Evolutionary conservation across 2,329 filamentous ascomycete genomes (phyloP).

Genomic region (Microascus cirrosus): DNA sequence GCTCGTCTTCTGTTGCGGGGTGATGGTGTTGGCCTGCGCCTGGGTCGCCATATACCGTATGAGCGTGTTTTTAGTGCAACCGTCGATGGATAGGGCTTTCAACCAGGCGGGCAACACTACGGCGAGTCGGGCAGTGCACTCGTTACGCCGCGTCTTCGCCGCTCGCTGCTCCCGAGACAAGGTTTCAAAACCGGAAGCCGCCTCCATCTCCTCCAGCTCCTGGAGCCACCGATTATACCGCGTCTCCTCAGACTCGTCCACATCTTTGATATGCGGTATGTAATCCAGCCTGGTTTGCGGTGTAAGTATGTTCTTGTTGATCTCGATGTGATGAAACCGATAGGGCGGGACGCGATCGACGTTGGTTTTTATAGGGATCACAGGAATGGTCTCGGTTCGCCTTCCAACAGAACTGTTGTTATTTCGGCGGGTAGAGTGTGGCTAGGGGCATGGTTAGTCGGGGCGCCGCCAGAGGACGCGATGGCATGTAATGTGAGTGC

Average conservation of each 20-base stretch:
- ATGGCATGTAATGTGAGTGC: slow-evolving; percentile 3
- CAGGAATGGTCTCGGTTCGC: slow-evolving; percentile 23
- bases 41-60: slow-evolving; percentile 42
- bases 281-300: slow-evolving; percentile 50
- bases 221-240: slow-evolving; percentile 45
- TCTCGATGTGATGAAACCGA: slow-evolving; percentile 48
- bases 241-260: slow-evolving; percentile 43
- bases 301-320: slow-evolving; percentile 46
- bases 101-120: slow-evolving; percentile 45
- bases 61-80: slow-evolving; percentile 34
- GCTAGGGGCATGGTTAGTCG: slow-evolving; percentile 17
- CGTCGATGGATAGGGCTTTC: slow-evolving; percentile 33
- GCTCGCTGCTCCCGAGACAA: slow-evolving; percentile 40
- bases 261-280: slow-evolving; percentile 46
- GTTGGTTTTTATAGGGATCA: slow-evolving; percentile 36
- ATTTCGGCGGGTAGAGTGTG: slow-evolving; percentile 31
- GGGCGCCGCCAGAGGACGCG: not conserved
- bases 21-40: slow-evolving; percentile 34
- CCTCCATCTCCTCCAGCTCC: slow-evolving; percentile 46
- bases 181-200: slow-evolving; percentile 44
- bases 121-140: slow-evolving; percentile 38
- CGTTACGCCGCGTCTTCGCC: slow-evolving; percentile 34
- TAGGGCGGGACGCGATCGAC: slow-evolving; percentile 44
- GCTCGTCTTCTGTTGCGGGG: slow-evolving; percentile 42
- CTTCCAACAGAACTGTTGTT: slow-evolving; percentile 12